These are phyloP conservation scores for Leccinum fuscescens DNA, from an alignment of 1,284 basidiomycete species.

Conservation along the genomic window DNA sequence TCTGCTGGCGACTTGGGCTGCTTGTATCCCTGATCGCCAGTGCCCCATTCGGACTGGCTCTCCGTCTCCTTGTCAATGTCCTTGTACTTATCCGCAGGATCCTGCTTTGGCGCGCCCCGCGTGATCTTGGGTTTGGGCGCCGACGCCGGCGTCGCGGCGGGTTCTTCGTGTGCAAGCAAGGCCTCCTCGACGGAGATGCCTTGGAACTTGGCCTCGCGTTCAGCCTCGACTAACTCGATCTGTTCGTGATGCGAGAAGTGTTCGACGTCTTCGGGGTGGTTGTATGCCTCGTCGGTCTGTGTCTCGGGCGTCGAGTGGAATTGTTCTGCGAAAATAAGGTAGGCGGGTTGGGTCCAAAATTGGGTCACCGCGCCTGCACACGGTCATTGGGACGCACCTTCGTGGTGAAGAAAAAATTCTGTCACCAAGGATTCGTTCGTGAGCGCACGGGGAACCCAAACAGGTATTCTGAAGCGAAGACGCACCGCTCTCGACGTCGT, in stretches of 20 bases:
- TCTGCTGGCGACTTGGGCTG: conserved; percentile 68
- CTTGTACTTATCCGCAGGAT: conserved; percentile 60
- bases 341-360: background rate
- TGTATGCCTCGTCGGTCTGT: conserved; percentile 93
- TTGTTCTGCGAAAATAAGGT: conserved; percentile 52
- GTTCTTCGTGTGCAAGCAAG: conserved; percentile 46
- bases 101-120: conserved; percentile 58
- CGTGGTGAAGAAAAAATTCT: conserved; percentile 92
- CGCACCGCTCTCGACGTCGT: conserved; percentile 84
- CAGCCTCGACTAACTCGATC: conserved; percentile 87
- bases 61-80: conserved; percentile 50
- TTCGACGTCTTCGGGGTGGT: conserved; percentile 86
- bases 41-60: conserved; percentile 65
- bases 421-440: background rate
- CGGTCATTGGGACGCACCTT: conserved; percentile 55
- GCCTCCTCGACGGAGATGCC: conserved; percentile 76
- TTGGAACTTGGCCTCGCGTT: conserved; percentile 78
- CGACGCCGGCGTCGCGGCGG: conserved; percentile 4
- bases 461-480: background rate
- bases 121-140: conserved; percentile 50
- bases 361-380: background rate
- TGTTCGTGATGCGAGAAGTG: conserved; percentile 86
- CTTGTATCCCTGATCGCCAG: conserved; percentile 72
- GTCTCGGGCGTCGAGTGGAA: conserved; percentile 96
- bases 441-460: background rate